These are phyloP conservation scores for Diaporthe batatas DNA, from an alignment of 2,329 filamentous ascomycete species.

Conservation along the genomic window DNA sequence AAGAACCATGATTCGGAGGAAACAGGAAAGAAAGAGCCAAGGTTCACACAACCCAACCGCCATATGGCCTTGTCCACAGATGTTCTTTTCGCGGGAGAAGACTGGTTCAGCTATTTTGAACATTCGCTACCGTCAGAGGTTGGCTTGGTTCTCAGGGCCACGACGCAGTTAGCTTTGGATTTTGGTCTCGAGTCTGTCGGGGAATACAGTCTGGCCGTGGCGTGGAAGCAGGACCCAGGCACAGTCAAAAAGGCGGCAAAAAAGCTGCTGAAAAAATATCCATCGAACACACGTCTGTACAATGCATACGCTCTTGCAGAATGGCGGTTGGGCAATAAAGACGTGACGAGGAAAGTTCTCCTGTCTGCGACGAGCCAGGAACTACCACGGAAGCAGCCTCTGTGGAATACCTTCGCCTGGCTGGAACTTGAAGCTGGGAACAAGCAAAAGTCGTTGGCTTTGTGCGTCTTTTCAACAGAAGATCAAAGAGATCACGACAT, in stretches of 20 bases:
- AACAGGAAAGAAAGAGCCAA: constrained; percentile 24
- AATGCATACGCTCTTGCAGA: constrained; percentile 85
- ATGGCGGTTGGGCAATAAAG: constrained; percentile 66
- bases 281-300: constrained; percentile 77
- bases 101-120: constrained; percentile 61
- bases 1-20: constrained; percentile 27
- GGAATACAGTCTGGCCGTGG: constrained; percentile 78
- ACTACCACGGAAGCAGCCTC: constrained; percentile 60
- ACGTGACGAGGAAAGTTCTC: constrained; percentile 75
- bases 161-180: constrained; percentile 69
- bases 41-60: constrained; percentile 50
- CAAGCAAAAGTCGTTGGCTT: constrained; percentile 51
- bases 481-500: neutral
- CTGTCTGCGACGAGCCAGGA: constrained; percentile 69
- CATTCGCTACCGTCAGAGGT: constrained; percentile 53
- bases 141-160: constrained; percentile 63
- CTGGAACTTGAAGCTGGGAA: constrained; percentile 66
- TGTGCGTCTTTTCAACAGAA: constrained; percentile 57
- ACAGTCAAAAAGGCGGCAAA: constrained; percentile 79
- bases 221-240: constrained; percentile 66
- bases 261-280: constrained; percentile 75
- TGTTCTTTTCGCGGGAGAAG: constrained; percentile 63
- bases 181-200: constrained; percentile 67
- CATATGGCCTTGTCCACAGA: constrained; percentile 58
- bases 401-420: constrained; percentile 78